Evolutionary conservation across 345 rosid genomes (phyloP).

Genomic region (Aurinia saxatilis): DNA sequence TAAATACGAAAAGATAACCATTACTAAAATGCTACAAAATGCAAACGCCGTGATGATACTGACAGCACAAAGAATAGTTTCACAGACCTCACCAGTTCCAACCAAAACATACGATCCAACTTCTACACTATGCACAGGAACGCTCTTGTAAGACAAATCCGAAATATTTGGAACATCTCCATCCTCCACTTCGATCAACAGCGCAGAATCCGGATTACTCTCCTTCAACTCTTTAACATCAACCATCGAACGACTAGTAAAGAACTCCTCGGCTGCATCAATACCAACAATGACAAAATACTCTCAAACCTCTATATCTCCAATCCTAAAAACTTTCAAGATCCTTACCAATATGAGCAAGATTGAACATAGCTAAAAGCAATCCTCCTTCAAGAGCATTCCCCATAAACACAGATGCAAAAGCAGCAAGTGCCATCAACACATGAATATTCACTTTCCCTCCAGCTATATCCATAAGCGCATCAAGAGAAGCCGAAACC

Average conservation of each 20-base stretch:
- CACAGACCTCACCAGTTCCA: constrained; percentile 97
- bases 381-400: constrained; percentile 92
- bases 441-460: constrained; percentile 96
- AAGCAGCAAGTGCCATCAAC: constrained; percentile 91
- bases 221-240: constrained; percentile 95
- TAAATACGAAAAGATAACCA: constrained; percentile 26
- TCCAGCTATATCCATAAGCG: constrained; percentile 75
- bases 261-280: constrained; percentile 93
- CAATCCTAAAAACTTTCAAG: not conserved
- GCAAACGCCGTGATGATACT: no score
- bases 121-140: constrained; percentile 79
- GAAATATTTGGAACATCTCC: constrained; percentile 56
- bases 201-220: constrained; percentile 77
- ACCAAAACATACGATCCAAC: constrained; percentile 85
- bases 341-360: constrained; percentile 83
- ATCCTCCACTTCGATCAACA: constrained; percentile 55
- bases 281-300: not conserved
- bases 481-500: constrained; percentile 92
- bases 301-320: not conserved
- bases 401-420: constrained; percentile 95
- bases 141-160: constrained; percentile 61
- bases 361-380: constrained; percentile 94
- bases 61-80: constrained; percentile 14
- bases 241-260: constrained; percentile 85
- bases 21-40: constrained; percentile 10